phyloP scores from a whole-genome alignment of 768 basidiomycete genomes.

The Leccinum variicolor region DNA sequence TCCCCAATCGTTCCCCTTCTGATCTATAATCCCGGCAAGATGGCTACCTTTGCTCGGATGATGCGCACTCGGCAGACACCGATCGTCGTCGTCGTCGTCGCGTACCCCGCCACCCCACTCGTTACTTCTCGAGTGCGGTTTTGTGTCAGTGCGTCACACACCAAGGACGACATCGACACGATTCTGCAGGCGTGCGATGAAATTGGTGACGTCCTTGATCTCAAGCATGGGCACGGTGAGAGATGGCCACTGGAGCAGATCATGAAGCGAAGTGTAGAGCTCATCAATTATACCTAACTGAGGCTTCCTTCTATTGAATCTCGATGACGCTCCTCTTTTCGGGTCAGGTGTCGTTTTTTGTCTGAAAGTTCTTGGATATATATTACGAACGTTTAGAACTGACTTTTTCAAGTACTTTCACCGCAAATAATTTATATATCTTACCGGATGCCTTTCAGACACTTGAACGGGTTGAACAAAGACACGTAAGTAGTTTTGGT shows the following conservation, averaged over 20 bases:
- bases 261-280: slow-evolving; percentile 65
- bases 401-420: slow-evolving; percentile 17
- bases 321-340: not conserved
- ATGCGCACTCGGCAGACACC: slow-evolving; percentile 77
- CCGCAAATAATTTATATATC: slow-evolving; percentile 27
- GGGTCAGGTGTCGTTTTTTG: slow-evolving; percentile 2
- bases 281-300: slow-evolving; percentile 46
- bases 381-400: slow-evolving; percentile 12
- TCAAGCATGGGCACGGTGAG: slow-evolving; percentile 75
- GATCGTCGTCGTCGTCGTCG: slow-evolving; percentile 86
- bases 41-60: slow-evolving; percentile 86
- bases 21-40: slow-evolving; percentile 91
- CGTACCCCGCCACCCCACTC: slow-evolving; percentile 87
- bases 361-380: slow-evolving; percentile 23
- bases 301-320: not conserved
- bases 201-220: slow-evolving; percentile 83
- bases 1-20: slow-evolving; percentile 93
- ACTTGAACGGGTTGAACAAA: not conserved
- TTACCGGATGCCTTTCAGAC: slow-evolving; percentile 15
- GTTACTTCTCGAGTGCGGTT: slow-evolving; percentile 88
- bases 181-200: slow-evolving; percentile 88
- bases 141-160: slow-evolving; percentile 93
- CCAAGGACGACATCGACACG: slow-evolving; percentile 92
- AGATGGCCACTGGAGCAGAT: slow-evolving; percentile 81
- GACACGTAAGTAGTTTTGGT: not conserved